These are phyloP conservation scores for Mallotus repandus DNA, from an alignment of 441 rosid species.

Conservation along the genomic window DNA sequence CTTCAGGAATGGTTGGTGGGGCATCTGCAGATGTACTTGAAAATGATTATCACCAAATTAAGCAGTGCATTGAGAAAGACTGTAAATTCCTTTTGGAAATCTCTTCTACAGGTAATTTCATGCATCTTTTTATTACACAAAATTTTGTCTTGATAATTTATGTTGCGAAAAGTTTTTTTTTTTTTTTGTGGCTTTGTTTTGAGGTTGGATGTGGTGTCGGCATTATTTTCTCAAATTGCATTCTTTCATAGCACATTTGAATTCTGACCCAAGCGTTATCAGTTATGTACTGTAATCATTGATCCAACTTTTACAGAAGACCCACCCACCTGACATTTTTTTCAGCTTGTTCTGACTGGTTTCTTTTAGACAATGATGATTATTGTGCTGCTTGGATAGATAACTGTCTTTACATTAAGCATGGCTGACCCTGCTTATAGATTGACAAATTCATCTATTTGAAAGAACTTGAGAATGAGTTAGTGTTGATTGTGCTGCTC, in stretches of 20 bases:
- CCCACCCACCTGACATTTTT: not conserved
- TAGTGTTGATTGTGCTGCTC: not conserved
- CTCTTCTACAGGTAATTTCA: conserved; percentile 64
- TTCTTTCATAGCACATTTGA: not conserved
- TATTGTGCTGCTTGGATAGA: not conserved
- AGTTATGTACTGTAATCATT: not conserved
- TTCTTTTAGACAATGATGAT: not conserved
- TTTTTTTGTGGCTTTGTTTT: conserved; percentile 1
- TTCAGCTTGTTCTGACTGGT: not conserved
- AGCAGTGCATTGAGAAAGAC: conserved; percentile 56
- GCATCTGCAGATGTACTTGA: conserved; percentile 70
- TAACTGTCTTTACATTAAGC: conserved; percentile 2
- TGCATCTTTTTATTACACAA: not conserved
- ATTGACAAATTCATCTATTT: not conserved
- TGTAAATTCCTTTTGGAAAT: conserved; percentile 86
- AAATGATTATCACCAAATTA: conserved; percentile 71
- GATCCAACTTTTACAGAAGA: not conserved
- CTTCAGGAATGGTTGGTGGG: conserved; percentile 45
- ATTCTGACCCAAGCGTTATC: not conserved
- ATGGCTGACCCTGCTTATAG: not conserved
- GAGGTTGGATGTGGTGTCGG: not conserved
- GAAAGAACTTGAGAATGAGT: conserved; percentile 2
- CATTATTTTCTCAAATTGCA: not conserved
- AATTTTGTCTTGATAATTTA: not conserved
- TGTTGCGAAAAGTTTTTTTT: not conserved